phyloP scores from a whole-genome alignment of 2,329 filamentous ascomycete genomes.

The Sporothrix humicola region DNA sequence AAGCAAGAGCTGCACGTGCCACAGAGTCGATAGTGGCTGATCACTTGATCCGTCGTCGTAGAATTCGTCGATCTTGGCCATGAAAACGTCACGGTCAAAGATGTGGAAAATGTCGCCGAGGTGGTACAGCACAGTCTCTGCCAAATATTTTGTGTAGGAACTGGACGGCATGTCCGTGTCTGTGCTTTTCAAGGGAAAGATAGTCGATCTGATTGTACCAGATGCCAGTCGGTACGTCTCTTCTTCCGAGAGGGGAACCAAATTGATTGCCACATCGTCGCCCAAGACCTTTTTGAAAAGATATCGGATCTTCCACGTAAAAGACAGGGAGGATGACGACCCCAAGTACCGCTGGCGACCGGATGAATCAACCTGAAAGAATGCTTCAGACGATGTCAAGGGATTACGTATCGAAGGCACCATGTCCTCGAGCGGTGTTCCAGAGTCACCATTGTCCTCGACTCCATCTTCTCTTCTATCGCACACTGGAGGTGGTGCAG shows the following conservation, averaged over 20 bases:
- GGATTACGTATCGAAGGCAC: neutral
- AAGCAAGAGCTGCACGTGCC: conserved; percentile 2
- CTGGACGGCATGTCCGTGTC: conserved; percentile 6
- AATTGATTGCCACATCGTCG: neutral
- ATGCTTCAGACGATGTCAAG: neutral
- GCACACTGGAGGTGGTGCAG: neutral
- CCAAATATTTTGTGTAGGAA: neutral
- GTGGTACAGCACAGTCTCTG: neutral
- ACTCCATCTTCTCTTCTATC: neutral
- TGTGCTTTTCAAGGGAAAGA: neutral
- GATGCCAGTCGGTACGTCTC: neutral
- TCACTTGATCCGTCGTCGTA: neutral
- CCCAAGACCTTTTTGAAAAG: conserved; percentile 3
- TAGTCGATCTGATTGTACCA: neutral
- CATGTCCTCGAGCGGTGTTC: neutral
- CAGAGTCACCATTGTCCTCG: neutral
- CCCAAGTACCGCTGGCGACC: neutral
- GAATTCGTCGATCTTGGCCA: neutral
- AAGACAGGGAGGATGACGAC: neutral
- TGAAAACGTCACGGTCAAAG: neutral
- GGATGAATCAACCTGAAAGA: neutral
- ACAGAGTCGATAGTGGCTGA: neutral
- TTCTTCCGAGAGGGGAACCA: neutral
- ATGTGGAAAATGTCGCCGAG: conserved; percentile 18
- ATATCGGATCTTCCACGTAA: neutral